Evolutionary conservation across 2,329 filamentous ascomycete species (phyloP).

Genomic region (Mycosphaerella sp.): DNA sequence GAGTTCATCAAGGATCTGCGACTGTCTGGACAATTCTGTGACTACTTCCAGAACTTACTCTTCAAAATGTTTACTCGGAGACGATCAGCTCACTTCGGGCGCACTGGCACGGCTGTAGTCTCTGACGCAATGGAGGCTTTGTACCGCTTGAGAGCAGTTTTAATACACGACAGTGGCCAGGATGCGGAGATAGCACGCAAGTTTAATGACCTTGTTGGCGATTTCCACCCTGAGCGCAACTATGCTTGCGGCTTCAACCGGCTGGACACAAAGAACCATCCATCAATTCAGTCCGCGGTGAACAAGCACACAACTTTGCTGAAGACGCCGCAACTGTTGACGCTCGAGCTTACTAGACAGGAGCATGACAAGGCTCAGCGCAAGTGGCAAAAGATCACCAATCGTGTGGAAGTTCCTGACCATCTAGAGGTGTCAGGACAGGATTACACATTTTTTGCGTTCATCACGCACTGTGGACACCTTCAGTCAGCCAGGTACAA

Average conservation of each 20-base stretch:
- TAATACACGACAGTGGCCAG: slow-evolving; percentile 2
- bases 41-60: slow-evolving; percentile 23
- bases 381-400: slow-evolving; percentile 52
- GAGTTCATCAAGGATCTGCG: slow-evolving; percentile 47
- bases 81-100: slow-evolving; percentile 18
- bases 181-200: slow-evolving; percentile 7
- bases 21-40: slow-evolving; percentile 1
- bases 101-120: slow-evolving; percentile 1
- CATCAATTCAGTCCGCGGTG: slow-evolving; percentile 40
- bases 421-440: slow-evolving; percentile 44
- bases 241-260: slow-evolving; percentile 24
- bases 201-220: slow-evolving; percentile 26
- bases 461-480: slow-evolving; percentile 54
- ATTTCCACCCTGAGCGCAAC: slow-evolving; percentile 18
- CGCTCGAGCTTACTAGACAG: slow-evolving; percentile 53
- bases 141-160: slow-evolving; percentile 14
- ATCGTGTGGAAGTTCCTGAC: slow-evolving; percentile 53
- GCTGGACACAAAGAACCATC: slow-evolving; percentile 29
- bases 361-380: slow-evolving; percentile 49
- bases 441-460: slow-evolving; percentile 54
- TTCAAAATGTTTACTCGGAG: slow-evolving; percentile 29
- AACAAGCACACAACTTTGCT: slow-evolving; percentile 26
- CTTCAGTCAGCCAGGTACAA: slow-evolving; percentile 55
- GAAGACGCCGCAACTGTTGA: slow-evolving; percentile 33
- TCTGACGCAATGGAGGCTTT: slow-evolving; percentile 27